Evolutionary conservation across 352 stramenopile species (phyloP), one percentile per base, ranked within the genome.

Genomic region (Phytophthora europaea): DNA sequence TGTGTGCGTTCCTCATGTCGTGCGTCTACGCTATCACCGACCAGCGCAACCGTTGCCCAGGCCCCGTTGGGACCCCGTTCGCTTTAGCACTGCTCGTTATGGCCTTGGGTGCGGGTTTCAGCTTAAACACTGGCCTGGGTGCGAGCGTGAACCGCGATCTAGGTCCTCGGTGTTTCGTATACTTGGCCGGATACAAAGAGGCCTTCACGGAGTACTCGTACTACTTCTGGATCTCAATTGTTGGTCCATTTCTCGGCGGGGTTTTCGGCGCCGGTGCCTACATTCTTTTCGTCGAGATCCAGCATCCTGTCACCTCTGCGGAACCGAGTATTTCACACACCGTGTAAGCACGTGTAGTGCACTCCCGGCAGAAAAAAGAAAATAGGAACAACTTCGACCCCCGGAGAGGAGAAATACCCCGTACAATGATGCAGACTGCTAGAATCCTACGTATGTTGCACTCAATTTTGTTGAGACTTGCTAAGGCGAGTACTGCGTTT

Each of bases 121-220:
- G 75, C 34, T 59, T 82, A 23, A 78, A 76, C 62, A 80, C 75
- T 31, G 75, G 73, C n/a, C 75, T 76, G 28, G 79, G 73, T 15
- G 70, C 81, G 60, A 83, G 80, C 47, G 72, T 72, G 4, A 75
- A 72, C 18, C 79, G 79, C 23, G 73, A 84, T 45, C 76, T 87
- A 50, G 80, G 55, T 2, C 76, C 80, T 12, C 80, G 78, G 2
- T 20, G 65, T 9, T 81, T 85, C 55, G 80, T 71, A 22, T 78
- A 61, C 47, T 53, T 82, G 10, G 78, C 78, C 16, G 81, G 81
- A 22, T 85, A 78, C 72, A 33, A 48, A 20, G 31, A 10, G 43
- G 54, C 33, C 2, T 61, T 61, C 33, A 38, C 54, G 8, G 31
- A 48, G 31, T 48, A 22, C 54, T 48, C 31, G 1, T 26, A 26